phyloP scores from a whole-genome alignment of 2,329 filamentous ascomycete species.

The Aspergillus eucalypticola region DNA sequence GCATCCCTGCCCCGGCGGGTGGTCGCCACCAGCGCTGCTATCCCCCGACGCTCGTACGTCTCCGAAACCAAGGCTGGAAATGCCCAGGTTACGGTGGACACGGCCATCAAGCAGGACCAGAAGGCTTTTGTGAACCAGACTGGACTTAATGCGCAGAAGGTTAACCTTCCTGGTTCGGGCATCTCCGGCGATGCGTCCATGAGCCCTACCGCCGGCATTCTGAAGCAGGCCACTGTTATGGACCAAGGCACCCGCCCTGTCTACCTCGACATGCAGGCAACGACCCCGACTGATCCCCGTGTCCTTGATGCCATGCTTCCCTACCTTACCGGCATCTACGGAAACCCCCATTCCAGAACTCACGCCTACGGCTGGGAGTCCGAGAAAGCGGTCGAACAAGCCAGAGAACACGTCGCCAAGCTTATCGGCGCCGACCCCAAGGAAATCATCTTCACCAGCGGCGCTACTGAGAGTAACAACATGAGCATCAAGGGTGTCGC shows the following conservation, averaged over 20 bases:
- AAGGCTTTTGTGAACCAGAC: slow-evolving; percentile 69
- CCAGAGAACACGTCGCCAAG: slow-evolving; percentile 76
- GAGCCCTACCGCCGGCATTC: slow-evolving; percentile 77
- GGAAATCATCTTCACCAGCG: slow-evolving; percentile 98
- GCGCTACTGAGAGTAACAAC: slow-evolving; percentile 97
- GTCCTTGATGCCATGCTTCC: slow-evolving; percentile 97
- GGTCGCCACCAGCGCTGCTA: slow-evolving; percentile 34
- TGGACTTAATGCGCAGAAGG: slow-evolving; percentile 55
- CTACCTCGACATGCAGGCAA: slow-evolving; percentile 98
- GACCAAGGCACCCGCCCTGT: slow-evolving; percentile 91
- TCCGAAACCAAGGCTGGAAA: slow-evolving; percentile 70
- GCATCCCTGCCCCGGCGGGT: slow-evolving; percentile 41
- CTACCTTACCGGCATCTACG: slow-evolving; percentile 88
- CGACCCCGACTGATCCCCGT: slow-evolving; percentile 89
- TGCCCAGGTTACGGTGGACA: slow-evolving; percentile 78
- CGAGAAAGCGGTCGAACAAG: slow-evolving; percentile 87
- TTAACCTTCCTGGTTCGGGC: slow-evolving; percentile 61
- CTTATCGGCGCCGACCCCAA: slow-evolving; percentile 94
- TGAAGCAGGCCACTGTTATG: slow-evolving; percentile 91
- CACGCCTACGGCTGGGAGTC: slow-evolving; percentile 99
- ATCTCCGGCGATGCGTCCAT: slow-evolving; percentile 67
- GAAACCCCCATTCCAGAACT: slow-evolving; percentile 95
- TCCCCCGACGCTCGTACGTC: slow-evolving; percentile 69
- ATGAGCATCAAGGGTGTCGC: slow-evolving; percentile 99
- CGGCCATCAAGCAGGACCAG: slow-evolving; percentile 82